Evolutionary conservation across 805 yeast species (phyloP), one percentile per base, ranked within the genome.

Genomic region (Tetrapisispora namnaoensis): DNA sequence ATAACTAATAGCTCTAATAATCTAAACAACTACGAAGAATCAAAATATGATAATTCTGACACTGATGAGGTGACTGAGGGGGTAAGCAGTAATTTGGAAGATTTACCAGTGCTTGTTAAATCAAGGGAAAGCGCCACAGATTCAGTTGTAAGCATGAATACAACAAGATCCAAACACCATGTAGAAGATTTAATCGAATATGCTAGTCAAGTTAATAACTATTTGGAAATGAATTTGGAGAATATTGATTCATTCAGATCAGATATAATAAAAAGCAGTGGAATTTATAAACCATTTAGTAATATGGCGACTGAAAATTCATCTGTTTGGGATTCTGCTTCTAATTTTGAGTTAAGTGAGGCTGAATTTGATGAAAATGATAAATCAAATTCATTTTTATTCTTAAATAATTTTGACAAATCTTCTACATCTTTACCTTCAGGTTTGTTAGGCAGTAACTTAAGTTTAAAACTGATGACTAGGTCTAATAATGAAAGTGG

Each of bases 311-410:
- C 46, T 6, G 46, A 43, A 17, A 44, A 28, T 34, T 43, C 50
- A 10, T 44, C 47, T 14, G 44, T 34, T 36, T 37, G 44, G n/a
- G 63, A 60, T 2, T 58, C 63, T 2, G 49, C 53, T 18, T 61
- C 67, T 3, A 63, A 63, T 44, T 63, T 63, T 37, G 60, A 53
- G 18, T 47, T 63, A 39, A 62, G 65, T 46, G 67, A 59, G n/a
- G 42, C 47, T 42, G 62, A 57, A 16, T 17, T 38, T 11, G 58
- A 55, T 16, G 55, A 54, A 17, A 47, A 21, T 14, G 46, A 42
- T 18, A 42, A 32, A 17, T 42, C 49, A 3, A 42, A 37, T 32
- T 46, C 49, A 14, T 42, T 42, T 30, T 18, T 21, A 24, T 17
- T 47, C 9, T 30, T 47, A 8, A 42, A 42, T 22, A 22, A 17